A percentile compares a stretch with the other conserved stretches of the same genome.
These are phyloP conservation scores for Hirsutella thompsonii DNA, from an alignment of 2,329 filamentous ascomycete species.

Conservation along the genomic window DNA sequence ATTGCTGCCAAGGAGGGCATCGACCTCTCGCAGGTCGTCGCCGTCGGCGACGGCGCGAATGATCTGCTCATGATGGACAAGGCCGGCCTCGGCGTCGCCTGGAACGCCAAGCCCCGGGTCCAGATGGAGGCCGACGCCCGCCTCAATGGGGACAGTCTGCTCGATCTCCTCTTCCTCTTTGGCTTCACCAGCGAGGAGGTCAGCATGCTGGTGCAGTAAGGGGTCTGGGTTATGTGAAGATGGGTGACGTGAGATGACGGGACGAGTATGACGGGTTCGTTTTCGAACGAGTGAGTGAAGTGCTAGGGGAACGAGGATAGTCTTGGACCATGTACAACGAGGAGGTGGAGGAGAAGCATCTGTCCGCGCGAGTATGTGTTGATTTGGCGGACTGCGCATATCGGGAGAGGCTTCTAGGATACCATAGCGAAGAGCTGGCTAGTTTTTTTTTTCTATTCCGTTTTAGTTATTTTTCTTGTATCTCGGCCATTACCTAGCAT, in stretches of 20 bases:
- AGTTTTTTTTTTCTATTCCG: too few relatives aligned
- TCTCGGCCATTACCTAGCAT: background rate
- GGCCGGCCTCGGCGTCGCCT: constrained; percentile 67
- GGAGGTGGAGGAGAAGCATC: too few relatives aligned
- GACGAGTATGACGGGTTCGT: too few relatives aligned
- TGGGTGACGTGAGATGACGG: background rate
- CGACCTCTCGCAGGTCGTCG: constrained; percentile 52
- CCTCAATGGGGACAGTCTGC: constrained; percentile 56
- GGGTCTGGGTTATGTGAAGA: too few relatives aligned
- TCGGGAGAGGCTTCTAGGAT: background rate
- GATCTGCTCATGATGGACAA: constrained; percentile 68
- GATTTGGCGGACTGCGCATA: background rate
- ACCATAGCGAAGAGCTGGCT: background rate
- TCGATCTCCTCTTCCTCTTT: constrained; percentile 63
- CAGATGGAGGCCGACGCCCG: constrained; percentile 64
- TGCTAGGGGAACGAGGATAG: too few relatives aligned
- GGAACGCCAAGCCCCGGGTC: constrained; percentile 73
- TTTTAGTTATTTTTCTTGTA: too few relatives aligned
- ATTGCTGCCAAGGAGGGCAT: constrained; percentile 58
- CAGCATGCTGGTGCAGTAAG: constrained; percentile 10
- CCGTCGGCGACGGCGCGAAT: constrained; percentile 73
- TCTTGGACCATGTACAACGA: too few relatives aligned
- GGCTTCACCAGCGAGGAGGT: constrained; percentile 55
- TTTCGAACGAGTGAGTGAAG: too few relatives aligned
- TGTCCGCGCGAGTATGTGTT: too few relatives aligned